These are phyloP conservation scores for Entomortierella beljakovae DNA, from an alignment of 192 early-diverging fungal genomes.

Conservation along the genomic window DNA sequence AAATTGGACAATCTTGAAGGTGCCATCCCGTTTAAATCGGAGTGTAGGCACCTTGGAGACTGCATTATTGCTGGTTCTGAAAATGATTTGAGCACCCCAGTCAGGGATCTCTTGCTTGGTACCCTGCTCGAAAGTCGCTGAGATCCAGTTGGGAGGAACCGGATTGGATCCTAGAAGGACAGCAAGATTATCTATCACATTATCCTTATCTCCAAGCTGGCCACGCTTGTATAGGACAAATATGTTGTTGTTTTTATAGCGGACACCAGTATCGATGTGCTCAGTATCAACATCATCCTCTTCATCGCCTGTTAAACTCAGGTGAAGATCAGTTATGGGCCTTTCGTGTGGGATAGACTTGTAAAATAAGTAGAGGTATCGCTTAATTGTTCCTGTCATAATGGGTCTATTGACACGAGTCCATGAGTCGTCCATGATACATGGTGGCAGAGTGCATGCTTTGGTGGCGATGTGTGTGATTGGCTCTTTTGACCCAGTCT, in stretches of 20 bases:
- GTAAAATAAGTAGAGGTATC: constrained; percentile 52
- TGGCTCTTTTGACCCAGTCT: constrained; percentile 23
- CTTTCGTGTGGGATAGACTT: constrained; percentile 43
- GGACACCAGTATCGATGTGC: constrained; percentile 35
- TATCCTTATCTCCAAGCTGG: neutral
- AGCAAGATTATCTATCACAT: constrained; percentile 37
- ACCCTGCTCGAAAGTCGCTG: constrained; percentile 9
- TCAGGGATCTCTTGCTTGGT: constrained; percentile 16
- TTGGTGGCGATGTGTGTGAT: constrained; percentile 54
- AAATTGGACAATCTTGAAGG: constrained; percentile 63
- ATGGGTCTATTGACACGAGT: constrained; percentile 54
- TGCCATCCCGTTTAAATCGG: constrained; percentile 49
- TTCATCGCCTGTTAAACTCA: constrained; percentile 7
- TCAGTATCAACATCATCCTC: constrained; percentile 10
- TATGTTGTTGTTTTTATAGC: constrained; percentile 39
- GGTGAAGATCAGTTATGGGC: constrained; percentile 27
- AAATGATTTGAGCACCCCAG: constrained; percentile 45
- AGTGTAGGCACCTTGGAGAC: constrained; percentile 28
- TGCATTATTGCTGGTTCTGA: constrained; percentile 6
- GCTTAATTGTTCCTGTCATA: constrained; percentile 40
- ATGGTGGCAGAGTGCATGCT: constrained; percentile 31
- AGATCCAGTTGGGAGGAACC: constrained; percentile 29
- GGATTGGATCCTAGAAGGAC: constrained; percentile 34
- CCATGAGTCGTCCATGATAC: constrained; percentile 46
- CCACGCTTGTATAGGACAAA: constrained; percentile 26